These are phyloP conservation scores for Sporothrix brasiliensis DNA, from an alignment of 2,329 filamentous ascomycete species.

Conservation along the genomic window DNA sequence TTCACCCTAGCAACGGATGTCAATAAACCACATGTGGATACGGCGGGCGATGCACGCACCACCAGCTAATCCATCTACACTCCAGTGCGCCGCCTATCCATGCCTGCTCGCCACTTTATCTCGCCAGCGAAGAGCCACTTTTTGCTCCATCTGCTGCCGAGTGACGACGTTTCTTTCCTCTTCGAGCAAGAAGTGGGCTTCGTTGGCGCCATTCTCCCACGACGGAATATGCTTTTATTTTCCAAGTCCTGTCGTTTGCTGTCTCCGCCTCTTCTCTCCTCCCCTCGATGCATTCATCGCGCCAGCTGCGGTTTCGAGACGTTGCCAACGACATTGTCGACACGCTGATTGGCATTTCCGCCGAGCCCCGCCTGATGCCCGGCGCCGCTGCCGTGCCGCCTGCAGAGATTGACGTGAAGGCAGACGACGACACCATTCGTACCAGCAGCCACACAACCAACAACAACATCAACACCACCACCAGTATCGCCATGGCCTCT, in stretches of 20 bases:
- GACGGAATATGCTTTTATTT: background rate
- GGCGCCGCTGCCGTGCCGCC: constrained; percentile 40
- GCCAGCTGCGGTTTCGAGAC: constrained; percentile 38
- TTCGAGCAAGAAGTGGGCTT: constrained; percentile 17
- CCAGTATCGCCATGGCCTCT: constrained; percentile 1
- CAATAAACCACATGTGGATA: constrained; percentile 26
- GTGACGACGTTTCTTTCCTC: constrained; percentile 7
- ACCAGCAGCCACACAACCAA: background rate
- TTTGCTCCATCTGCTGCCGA: constrained; percentile 10
- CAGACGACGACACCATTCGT: background rate
- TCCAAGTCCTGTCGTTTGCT: background rate
- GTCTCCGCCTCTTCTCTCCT: background rate
- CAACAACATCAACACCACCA: background rate
- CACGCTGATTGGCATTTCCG: constrained; percentile 46
- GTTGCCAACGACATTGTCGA: constrained; percentile 40
- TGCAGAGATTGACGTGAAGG: background rate
- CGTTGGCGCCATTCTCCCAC: background rate
- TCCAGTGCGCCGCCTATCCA: constrained; percentile 20
- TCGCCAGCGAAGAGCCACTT: background rate
- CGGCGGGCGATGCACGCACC: constrained; percentile 17
- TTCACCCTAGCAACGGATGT: constrained; percentile 31
- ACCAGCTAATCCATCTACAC: background rate
- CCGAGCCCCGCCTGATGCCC: constrained; percentile 52
- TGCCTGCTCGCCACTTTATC: background rate
- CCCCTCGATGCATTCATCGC: constrained; percentile 39